phyloP scores from a whole-genome alignment of 129 eudicot genomes.

The Sambucus nigra region DNA sequence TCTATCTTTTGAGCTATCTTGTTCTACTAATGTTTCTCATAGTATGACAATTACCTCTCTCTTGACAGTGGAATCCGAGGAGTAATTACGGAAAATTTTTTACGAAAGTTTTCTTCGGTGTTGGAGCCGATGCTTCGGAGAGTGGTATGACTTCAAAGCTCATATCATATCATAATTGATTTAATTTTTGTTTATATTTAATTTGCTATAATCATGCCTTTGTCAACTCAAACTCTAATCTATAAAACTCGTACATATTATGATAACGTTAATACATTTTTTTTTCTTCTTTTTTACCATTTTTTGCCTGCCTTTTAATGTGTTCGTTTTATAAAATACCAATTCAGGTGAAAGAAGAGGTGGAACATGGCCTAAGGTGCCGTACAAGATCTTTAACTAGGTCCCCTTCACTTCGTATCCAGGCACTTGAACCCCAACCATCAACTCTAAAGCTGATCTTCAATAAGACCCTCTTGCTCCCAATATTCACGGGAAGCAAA shows the following conservation, averaged over 20 bases:
- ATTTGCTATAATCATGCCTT: too few relatives aligned
- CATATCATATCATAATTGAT: neutral
- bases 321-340: neutral
- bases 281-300: too few relatives aligned
- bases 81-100: constrained; percentile 45
- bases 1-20: too few relatives aligned
- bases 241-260: too few relatives aligned
- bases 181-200: neutral
- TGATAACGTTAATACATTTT: too few relatives aligned
- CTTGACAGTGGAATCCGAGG: constrained; percentile 52
- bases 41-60: neutral
- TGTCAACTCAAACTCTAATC: too few relatives aligned
- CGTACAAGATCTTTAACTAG: constrained; percentile 16
- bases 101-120: constrained; percentile 38
- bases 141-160: constrained; percentile 60
- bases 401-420: constrained; percentile 36
- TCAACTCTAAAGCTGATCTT: constrained; percentile 42
- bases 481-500: constrained; percentile 56
- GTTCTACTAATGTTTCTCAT: too few relatives aligned
- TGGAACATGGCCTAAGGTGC: constrained; percentile 42
- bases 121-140: constrained; percentile 74
- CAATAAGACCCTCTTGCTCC: constrained; percentile 25
- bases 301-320: neutral
- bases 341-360: constrained; percentile 61
- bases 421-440: constrained; percentile 23